These are phyloP conservation scores for Acanthamoeba castellanii DNA, from an alignment of 208 protist species.

Conservation along the genomic window DNA sequence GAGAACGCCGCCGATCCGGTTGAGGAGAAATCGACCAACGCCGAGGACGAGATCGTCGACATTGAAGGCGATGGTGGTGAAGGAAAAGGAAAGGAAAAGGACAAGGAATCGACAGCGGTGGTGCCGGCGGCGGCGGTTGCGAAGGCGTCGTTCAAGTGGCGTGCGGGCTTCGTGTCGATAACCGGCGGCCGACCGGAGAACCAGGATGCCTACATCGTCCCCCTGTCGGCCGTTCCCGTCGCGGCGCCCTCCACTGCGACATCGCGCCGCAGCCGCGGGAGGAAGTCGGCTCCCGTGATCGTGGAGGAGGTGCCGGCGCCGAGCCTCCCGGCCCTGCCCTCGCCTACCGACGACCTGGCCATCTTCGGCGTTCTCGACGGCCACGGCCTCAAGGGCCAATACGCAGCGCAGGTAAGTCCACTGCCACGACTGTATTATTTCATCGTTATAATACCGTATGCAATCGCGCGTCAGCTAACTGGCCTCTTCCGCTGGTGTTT, in stretches of 20 bases:
- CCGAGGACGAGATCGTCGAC: neutral
- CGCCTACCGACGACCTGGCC: neutral
- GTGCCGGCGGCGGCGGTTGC: neutral
- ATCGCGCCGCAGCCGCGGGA: neutral
- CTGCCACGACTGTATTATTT: neutral
- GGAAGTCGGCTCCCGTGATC: neutral
- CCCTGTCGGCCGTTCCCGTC: neutral
- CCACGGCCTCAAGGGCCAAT: constrained; percentile 35
- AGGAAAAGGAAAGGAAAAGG: neutral
- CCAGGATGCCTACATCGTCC: constrained; percentile 70
- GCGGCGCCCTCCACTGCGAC: neutral
- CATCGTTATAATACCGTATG: too few relatives aligned
- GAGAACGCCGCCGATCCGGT: neutral
- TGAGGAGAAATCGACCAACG: neutral
- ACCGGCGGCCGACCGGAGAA: constrained; percentile 47
- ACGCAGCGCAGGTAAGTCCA: neutral
- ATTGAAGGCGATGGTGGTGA: neutral
- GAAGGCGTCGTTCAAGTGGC: constrained; percentile 25
- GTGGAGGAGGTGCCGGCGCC: neutral
- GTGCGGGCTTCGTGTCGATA: constrained; percentile 7
- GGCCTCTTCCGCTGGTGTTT: neutral
- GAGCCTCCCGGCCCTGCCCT: neutral
- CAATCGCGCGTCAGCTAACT: neutral
- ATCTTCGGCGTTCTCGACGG: constrained; percentile 72
- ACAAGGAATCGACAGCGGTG: neutral